Evolutionary conservation across 1,284 basidiomycete genomes (phyloP).

Genomic region (Volvariella surrecta): DNA sequence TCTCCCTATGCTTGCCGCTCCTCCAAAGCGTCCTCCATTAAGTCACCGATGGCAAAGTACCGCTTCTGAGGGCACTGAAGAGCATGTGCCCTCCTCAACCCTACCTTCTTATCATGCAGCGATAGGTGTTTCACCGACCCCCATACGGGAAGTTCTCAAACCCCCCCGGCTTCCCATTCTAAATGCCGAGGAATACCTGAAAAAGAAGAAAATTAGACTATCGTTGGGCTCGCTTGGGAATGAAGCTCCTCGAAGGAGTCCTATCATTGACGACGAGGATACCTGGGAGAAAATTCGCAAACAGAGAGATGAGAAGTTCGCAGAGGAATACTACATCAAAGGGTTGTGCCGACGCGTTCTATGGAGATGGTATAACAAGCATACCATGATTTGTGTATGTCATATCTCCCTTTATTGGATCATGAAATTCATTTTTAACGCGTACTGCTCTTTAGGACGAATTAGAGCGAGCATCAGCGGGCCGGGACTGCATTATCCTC

Average conservation of each 20-base stretch:
- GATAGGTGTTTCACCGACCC: not conserved
- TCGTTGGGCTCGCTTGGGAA: constrained; percentile 12
- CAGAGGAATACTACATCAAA: constrained; percentile 58
- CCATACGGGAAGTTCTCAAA: not conserved
- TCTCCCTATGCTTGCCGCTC: constrained; percentile 3
- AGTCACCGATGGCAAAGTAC: not conserved
- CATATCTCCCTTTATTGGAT: not conserved
- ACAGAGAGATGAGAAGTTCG: constrained; percentile 58
- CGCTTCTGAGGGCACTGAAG: constrained; percentile 5
- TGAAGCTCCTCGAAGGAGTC: constrained; percentile 32
- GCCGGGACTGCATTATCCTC: too few species aligned
- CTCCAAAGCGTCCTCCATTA: not conserved
- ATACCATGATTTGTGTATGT: constrained; percentile 62
- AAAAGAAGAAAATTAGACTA: not conserved
- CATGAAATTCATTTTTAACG: constrained; percentile 9
- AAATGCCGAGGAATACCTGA: constrained; percentile 20
- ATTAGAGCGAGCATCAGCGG: too few species aligned
- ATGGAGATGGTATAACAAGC: constrained; percentile 62
- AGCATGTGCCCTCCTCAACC: constrained; percentile 3
- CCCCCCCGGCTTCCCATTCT: constrained; percentile 27
- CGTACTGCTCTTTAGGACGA: not conserved
- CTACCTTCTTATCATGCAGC: constrained; percentile 4
- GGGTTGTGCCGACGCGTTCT: constrained; percentile 58
- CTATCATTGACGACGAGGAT: constrained; percentile 52
- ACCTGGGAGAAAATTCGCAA: constrained; percentile 70